Conservation (phyloP, 192 early-diverging fungal genomes). For the Lobosporangium transversale region DNA sequence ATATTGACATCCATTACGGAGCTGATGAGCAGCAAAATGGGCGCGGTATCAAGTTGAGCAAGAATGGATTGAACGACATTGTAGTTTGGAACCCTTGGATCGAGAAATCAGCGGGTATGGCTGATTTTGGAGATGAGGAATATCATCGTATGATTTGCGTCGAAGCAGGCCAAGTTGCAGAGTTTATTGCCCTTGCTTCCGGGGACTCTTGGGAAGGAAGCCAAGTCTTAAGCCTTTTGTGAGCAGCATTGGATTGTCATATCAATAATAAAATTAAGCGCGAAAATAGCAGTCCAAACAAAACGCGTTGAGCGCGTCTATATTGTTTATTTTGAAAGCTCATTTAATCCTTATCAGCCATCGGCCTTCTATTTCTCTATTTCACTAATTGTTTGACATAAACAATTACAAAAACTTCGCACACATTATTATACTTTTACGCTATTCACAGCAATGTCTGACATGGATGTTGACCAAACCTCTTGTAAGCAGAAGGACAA, state of each 20-base stretch:
- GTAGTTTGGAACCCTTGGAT: conserved; percentile 99
- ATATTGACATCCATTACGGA: conserved; percentile 43
- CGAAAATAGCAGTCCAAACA: too few species aligned
- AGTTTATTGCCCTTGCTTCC: conserved; percentile 68
- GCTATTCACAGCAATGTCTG: conserved; percentile 10
- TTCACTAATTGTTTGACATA: neutral
- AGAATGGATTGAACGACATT: conserved; percentile 57
- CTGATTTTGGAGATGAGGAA: conserved; percentile 90
- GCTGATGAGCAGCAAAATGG: neutral
- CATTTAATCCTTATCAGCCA: neutral
- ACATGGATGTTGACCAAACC: conserved; percentile 33
- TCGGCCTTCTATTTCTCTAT: neutral
- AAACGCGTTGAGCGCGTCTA: too few species aligned
- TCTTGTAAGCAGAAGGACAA: conserved; percentile 15
- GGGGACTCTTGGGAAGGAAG: conserved; percentile 78
- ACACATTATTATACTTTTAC: neutral
- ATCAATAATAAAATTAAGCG: too few species aligned
- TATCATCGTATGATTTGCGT: conserved; percentile 92
- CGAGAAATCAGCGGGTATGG: conserved; percentile 88
- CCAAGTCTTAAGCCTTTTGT: conserved; percentile 67
- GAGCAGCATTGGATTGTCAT: neutral
- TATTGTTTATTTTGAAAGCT: too few species aligned
- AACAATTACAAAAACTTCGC: neutral
- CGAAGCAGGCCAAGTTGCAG: conserved; percentile 81
- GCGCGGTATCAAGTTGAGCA: conserved; percentile 20